These are phyloP conservation scores for Lachancea kluyveri DNA, from an alignment of 805 yeast genomes.

Conservation along the genomic window DNA sequence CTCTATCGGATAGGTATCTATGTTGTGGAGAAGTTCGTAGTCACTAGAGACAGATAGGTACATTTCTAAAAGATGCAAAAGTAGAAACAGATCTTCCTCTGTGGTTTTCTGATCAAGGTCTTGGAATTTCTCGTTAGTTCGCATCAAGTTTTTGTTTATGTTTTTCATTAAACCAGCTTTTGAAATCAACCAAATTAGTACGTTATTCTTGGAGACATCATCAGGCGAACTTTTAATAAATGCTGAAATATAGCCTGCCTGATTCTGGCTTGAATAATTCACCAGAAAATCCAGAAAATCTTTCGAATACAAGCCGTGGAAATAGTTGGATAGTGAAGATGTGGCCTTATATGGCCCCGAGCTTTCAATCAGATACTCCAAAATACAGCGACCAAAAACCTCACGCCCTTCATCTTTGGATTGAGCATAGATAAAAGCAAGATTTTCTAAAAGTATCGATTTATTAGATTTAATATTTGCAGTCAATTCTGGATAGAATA, in stretches of 20 bases:
- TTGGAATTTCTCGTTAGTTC: not conserved
- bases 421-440: too few relatives aligned
- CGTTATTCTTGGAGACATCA: conserved; percentile 12
- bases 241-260: conserved; percentile 6
- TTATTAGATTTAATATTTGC: too few relatives aligned
- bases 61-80: conserved; percentile 18
- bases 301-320: conserved; percentile 9
- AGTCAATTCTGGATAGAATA: not conserved
- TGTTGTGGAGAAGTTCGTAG: conserved; percentile 18
- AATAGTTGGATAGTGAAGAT: too few relatives aligned
- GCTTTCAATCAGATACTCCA: too few relatives aligned
- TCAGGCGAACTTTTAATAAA: conserved; percentile 12
- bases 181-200: conserved; percentile 13
- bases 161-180: conserved; percentile 13
- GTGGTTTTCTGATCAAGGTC: too few relatives aligned
- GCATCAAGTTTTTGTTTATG: conserved; percentile 4
- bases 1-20: conserved; percentile 12
- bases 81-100: conserved; percentile 9
- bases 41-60: conserved; percentile 26
- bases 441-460: too few relatives aligned
- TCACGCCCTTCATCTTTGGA: too few relatives aligned
- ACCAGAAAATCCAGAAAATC: conserved; percentile 12
- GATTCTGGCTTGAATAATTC: conserved; percentile 6
- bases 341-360: too few relatives aligned
- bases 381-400: too few relatives aligned